Base-by-base conservation (phyloP, 306 rosid species). In the Inga oerstediana region DNA sequence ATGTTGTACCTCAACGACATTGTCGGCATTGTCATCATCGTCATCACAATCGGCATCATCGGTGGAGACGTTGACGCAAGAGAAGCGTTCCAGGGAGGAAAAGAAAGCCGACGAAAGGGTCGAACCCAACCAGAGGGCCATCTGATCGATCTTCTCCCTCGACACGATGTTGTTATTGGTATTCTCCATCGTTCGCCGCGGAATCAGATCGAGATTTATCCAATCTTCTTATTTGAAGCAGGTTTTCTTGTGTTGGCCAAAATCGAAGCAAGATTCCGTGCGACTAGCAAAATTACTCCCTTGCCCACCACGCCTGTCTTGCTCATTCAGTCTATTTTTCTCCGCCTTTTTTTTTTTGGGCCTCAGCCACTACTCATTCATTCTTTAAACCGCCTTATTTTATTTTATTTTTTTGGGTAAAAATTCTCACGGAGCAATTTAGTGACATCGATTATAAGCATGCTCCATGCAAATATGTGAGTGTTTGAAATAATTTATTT, bases 31-130 rank as follows among this genome's bases (percentile, higher is more conserved):
- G 30, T 79, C 83, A 5, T 77, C 85, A 8, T 85, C 92, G 4
- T 88, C 91, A n/a, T 91, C 93, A 13, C 84, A 54, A 44, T 93
- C 94, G 79, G 81, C 80, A 22, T 87, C 97, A 48, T 79, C 44
- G 86, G 96, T 91, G 87, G 94, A 10, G 90, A 93, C 78, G 88
- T 93, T 90, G 89, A 93, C 94, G 88, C 96, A 93, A 34, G 96
- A 89, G 80, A 89, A 93, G 84, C 97, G 94, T 83, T 93, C 93
- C 35, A 93, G 86, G 22, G 97, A 93, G 67, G 94, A 90, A 79
- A 93, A 93, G 92, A 93, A 93, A 61, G 96, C 97, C 58, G 96
- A 89, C 4, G 92, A 81, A 37, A 93, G 91, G 74, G 96, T 89
- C 87, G 96, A 85, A 16, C 96, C 85, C 8, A 93, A 67, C 96